These are phyloP conservation scores for Podospora australis DNA, from an alignment of 495 filamentous ascomycete species.

Conservation along the genomic window DNA sequence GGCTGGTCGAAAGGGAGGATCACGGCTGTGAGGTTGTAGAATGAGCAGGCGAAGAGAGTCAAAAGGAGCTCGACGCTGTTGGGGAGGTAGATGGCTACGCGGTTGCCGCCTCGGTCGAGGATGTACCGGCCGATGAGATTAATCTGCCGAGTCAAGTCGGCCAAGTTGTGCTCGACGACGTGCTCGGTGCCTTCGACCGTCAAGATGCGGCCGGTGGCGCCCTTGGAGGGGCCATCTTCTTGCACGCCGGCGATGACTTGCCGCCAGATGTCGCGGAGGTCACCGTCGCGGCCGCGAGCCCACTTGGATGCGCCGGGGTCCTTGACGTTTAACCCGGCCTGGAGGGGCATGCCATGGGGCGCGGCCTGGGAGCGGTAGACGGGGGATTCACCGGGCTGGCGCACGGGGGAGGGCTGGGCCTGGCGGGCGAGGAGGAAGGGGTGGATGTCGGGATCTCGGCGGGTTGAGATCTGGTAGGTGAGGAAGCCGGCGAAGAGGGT, in stretches of 20 bases:
- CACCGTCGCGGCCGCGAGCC: conserved; percentile 74
- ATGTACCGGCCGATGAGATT: conserved; percentile 77
- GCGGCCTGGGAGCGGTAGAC: conserved; percentile 72
- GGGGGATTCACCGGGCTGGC: conserved; percentile 77
- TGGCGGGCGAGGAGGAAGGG: conserved; percentile 86
- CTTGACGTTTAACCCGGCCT: conserved; percentile 76
- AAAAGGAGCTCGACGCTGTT: conserved; percentile 85
- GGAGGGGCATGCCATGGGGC: conserved; percentile 79
- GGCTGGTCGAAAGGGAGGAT: conserved; percentile 77
- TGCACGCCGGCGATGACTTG: conserved; percentile 59
- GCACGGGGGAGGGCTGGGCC: conserved; percentile 65
- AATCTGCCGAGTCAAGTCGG: conserved; percentile 75
- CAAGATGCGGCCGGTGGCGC: conserved; percentile 65
- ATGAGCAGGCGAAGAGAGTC: conserved; percentile 59
- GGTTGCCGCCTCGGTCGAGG: conserved; percentile 57
- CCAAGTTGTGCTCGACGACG: conserved; percentile 59
- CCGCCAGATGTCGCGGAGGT: conserved; percentile 90
- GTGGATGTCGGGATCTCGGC: conserved; percentile 76
- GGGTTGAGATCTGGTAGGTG: conserved; percentile 46
- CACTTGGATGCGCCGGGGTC: conserved; percentile 77
- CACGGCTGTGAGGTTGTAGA: conserved; percentile 73
- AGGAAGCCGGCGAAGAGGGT: conserved; percentile 49
- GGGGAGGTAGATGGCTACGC: conserved; percentile 83
- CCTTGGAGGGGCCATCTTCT: conserved; percentile 51
- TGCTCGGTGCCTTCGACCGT: conserved; percentile 73